These are phyloP conservation scores for Lathyrus sativus DNA, from an alignment of 306 rosid genomes.

Conservation along the genomic window DNA sequence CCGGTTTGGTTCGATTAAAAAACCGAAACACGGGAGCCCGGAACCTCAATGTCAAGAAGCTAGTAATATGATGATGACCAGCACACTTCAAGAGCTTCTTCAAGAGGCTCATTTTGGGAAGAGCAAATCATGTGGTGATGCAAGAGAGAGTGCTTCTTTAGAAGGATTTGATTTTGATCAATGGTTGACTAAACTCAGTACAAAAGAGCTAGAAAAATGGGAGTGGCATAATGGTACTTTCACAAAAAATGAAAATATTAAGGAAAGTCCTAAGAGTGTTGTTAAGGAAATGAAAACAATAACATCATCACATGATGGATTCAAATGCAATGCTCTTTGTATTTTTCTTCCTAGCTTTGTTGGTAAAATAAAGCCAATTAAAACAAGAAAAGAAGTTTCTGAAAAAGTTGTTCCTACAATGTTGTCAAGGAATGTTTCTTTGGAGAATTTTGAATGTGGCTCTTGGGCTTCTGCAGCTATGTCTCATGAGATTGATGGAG, in stretches of 20 bases:
- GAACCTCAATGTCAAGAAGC: slow-evolving; percentile 38
- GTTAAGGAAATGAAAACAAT: slow-evolving; percentile 36
- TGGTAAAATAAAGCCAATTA: slow-evolving; percentile 55
- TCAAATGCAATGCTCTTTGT: slow-evolving; percentile 78
- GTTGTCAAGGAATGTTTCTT: slow-evolving; percentile 70
- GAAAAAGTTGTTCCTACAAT: slow-evolving; percentile 41
- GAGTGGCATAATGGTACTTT: slow-evolving; percentile 34
- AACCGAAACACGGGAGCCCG: slow-evolving; percentile 39
- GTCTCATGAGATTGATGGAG: slow-evolving; percentile 48
- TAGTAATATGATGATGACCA: slow-evolving; percentile 23
- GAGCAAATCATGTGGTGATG: slow-evolving; percentile 72
- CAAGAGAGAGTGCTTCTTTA: slow-evolving; percentile 41
- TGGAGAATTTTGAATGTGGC: slow-evolving; percentile 92
- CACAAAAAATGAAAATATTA: slow-evolving; percentile 44
- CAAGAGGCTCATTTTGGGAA: slow-evolving; percentile 47
- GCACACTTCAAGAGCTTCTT: slow-evolving; percentile 34
- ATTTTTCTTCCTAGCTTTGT: slow-evolving; percentile 70
- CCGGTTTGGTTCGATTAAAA: slow-evolving; percentile 49
- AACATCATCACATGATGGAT: slow-evolving; percentile 39
- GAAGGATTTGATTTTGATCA: slow-evolving; percentile 68
- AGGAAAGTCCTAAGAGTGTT: slow-evolving; percentile 36
- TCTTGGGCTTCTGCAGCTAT: slow-evolving; percentile 85
- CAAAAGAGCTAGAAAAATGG: slow-evolving; percentile 39
- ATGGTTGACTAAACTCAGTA: slow-evolving; percentile 51
- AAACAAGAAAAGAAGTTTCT: slow-evolving; percentile 49